Evolutionary conservation across 2,329 filamentous ascomycete species (phyloP).

Genomic region (Cryoendolithus antarcticus): DNA sequence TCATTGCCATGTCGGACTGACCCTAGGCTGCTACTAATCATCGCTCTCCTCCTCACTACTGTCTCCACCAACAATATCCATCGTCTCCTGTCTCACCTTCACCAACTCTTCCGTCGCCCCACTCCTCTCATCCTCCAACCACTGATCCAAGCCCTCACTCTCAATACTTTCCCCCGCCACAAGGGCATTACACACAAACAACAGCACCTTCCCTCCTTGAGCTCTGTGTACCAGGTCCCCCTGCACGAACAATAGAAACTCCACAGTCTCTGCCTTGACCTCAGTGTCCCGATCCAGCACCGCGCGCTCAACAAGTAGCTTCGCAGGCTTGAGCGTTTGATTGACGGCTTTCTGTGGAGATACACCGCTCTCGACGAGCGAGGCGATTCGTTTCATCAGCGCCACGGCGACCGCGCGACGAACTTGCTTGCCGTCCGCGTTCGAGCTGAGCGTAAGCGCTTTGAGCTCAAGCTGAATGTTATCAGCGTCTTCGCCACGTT

Average conservation of each 20-base stretch:
- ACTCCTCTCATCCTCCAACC: conserved; percentile 72
- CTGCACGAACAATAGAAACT: conserved; percentile 73
- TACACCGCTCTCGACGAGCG: conserved; percentile 44
- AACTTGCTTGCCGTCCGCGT: conserved; percentile 81
- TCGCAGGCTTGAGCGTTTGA: conserved; percentile 37
- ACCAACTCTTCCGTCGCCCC: conserved; percentile 56
- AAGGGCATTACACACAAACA: conserved; percentile 70
- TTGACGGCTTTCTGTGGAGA: conserved; percentile 29
- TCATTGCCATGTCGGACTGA: too few species aligned
- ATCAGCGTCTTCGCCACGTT: conserved; percentile 57
- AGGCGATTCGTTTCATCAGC: conserved; percentile 68
- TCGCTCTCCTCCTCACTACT: conserved; percentile 52
- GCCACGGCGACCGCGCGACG: conserved; percentile 74
- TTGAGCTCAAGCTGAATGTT: conserved; percentile 92
- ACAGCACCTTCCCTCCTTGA: conserved; percentile 56
- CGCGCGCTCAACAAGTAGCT: conserved; percentile 46
- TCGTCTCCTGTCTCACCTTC: conserved; percentile 59
- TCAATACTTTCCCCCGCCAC: conserved; percentile 77
- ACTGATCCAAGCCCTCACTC: conserved; percentile 75
- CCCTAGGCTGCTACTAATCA: conserved; percentile 7
- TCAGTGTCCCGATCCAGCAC: conserved; percentile 41
- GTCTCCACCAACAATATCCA: conserved; percentile 64
- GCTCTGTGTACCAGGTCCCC: conserved; percentile 57
- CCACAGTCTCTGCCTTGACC: conserved; percentile 59
- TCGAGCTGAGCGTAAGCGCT: conserved; percentile 77